Conservation (phyloP, 1,284 basidiomycete species). For the Tremellales sp. region DNA sequence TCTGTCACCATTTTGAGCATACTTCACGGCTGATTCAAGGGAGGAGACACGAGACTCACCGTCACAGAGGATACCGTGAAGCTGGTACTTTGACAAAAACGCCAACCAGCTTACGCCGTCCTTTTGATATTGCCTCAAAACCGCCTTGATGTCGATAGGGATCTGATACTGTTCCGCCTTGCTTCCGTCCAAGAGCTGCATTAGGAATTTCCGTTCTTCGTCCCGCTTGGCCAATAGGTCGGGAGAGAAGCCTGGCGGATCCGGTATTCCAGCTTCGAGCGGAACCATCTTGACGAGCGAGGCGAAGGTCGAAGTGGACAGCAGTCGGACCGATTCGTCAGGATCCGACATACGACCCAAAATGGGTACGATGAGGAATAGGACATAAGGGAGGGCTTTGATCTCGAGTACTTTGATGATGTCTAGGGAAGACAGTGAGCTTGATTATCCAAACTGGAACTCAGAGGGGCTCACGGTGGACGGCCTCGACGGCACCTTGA, state of each 20-base stretch:
- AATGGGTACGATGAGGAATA: slow-evolving; percentile 94
- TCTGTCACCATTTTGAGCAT: slow-evolving; percentile 50
- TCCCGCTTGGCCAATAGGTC: slow-evolving; percentile 85
- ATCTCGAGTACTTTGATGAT: slow-evolving; percentile 88
- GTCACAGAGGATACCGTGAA: slow-evolving; percentile 97
- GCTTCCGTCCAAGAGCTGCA: slow-evolving; percentile 87
- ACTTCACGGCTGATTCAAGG: neutral
- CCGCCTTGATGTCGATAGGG: slow-evolving; percentile 85
- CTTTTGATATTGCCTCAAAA: slow-evolving; percentile 94
- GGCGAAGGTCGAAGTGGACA: slow-evolving; percentile 95
- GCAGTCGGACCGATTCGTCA: slow-evolving; percentile 84
- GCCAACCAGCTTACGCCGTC: slow-evolving; percentile 99
- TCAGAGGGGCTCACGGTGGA: slow-evolving; percentile 68
- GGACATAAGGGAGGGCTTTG: slow-evolving; percentile 92
- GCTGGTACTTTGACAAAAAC: slow-evolving; percentile 90
- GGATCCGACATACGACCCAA: slow-evolving; percentile 96
- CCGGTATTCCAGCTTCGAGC: slow-evolving; percentile 91
- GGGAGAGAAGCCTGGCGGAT: slow-evolving; percentile 86
- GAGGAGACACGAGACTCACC: slow-evolving; percentile 55
- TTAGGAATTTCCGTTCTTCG: slow-evolving; percentile 84
- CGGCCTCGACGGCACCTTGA: slow-evolving; percentile 84
- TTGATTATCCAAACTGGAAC: neutral
- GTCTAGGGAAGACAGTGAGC: slow-evolving; percentile 53
- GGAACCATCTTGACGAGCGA: slow-evolving; percentile 99
- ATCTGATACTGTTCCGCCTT: slow-evolving; percentile 90